Conservation (phyloP, 2,329 filamentous ascomycete species). For the Aspergillus neotritici region DNA sequence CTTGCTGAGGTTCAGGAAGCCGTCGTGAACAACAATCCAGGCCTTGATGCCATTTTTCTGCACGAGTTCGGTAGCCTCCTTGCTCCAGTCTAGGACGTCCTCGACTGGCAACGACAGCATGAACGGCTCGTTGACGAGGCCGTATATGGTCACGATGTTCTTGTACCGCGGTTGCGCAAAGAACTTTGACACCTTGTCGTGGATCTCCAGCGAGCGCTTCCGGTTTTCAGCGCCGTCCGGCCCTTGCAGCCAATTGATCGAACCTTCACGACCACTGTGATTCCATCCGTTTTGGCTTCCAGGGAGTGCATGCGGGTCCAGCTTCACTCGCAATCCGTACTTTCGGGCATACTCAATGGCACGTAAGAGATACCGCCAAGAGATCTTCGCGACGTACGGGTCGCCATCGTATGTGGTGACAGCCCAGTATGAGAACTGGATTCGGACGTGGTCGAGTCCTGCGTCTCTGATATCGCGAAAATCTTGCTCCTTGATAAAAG, state of each 20-base stretch:
- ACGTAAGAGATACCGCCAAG: conserved; percentile 89
- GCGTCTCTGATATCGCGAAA: conserved; percentile 80
- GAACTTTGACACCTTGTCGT: conserved; percentile 81
- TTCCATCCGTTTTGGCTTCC: conserved; percentile 98
- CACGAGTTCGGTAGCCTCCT: conserved; percentile 64
- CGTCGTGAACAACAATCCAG: conserved; percentile 83
- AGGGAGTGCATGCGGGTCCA: conserved; percentile 86
- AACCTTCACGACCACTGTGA: conserved; percentile 77
- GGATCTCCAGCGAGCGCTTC: conserved; percentile 77
- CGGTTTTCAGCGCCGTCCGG: conserved; percentile 72
- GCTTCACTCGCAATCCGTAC: conserved; percentile 83
- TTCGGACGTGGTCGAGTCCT: conserved; percentile 93
- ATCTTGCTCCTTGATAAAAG: conserved; percentile 77
- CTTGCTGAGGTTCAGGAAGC: conserved; percentile 83
- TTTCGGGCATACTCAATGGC: conserved; percentile 91
- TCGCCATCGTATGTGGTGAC: conserved; percentile 78
- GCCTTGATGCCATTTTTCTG: conserved; percentile 68
- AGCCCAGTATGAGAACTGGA: conserved; percentile 94
- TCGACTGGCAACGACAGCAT: conserved; percentile 66
- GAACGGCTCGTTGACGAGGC: conserved; percentile 86
- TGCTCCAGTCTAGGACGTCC: conserved; percentile 74
- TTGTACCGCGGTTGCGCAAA: conserved; percentile 90
- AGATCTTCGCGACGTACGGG: conserved; percentile 77
- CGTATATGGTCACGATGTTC: conserved; percentile 88
- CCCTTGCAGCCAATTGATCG: conserved; percentile 86